A percentile compares a stretch with the other conserved stretches of the same genome.
Evolutionary conservation across 495 filamentous ascomycete genomes (phyloP).

Genomic region (Podospora sp.): DNA sequence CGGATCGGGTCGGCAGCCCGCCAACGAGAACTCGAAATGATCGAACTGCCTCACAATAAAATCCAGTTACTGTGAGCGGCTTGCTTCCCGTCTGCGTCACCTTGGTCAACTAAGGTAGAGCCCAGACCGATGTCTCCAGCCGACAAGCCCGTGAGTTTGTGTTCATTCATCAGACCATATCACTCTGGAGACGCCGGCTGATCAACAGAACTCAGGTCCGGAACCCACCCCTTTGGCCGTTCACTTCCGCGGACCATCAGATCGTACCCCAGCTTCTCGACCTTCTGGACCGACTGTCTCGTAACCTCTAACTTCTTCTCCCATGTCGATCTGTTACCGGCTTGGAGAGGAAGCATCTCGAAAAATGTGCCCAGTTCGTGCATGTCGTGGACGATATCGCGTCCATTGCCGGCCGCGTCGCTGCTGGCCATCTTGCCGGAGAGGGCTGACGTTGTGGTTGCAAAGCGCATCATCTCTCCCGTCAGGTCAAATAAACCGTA

Average conservation of each 20-base stretch:
- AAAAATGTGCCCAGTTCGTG: conserved; percentile 71
- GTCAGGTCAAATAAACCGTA: conserved; percentile 91
- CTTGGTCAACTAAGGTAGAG: background rate
- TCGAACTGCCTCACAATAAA: background rate
- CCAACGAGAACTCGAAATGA: background rate
- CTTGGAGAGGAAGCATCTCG: conserved; percentile 65
- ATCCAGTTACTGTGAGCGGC: background rate
- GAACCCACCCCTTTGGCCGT: conserved; percentile 89
- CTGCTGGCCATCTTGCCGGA: conserved; percentile 55
- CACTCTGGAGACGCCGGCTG: conserved; percentile 25
- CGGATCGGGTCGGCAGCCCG: background rate
- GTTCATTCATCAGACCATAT: background rate
- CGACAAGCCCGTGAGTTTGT: no score
- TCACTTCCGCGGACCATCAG: conserved; percentile 84
- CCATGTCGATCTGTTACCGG: conserved; percentile 44
- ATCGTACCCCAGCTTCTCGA: conserved; percentile 86
- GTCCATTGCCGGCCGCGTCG: conserved; percentile 26
- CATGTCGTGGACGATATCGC: conserved; percentile 74
- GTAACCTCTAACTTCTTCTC: conserved; percentile 85
- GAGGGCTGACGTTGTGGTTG: conserved; percentile 76
- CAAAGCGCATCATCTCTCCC: conserved; percentile 95
- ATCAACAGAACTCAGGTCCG: conserved; percentile 60
- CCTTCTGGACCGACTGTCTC: conserved; percentile 87
- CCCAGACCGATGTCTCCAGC: background rate
- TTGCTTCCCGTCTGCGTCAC: background rate